Percentiles rank a stretch among this genome's conserved stretches.
phyloP scores from a whole-genome alignment of 2,329 filamentous ascomycete genomes.

The Botrytis tulipae region DNA sequence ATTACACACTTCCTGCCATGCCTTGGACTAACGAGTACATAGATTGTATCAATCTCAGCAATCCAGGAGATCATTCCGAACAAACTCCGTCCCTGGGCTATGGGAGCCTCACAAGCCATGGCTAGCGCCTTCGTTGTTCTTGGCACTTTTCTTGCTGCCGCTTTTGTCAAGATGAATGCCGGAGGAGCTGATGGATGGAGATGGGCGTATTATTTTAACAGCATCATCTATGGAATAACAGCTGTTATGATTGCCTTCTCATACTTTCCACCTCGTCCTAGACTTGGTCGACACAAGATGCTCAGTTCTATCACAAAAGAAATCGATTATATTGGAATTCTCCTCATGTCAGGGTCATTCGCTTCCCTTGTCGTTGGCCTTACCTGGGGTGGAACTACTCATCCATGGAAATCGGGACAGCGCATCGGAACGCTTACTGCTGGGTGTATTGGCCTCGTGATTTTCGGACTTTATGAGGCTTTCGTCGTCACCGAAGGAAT shows the following conservation, averaged over 20 bases:
- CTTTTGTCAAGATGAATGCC: conserved; percentile 24
- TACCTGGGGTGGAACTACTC: conserved; percentile 58
- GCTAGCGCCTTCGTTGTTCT: conserved; percentile 27
- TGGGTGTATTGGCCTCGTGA: conserved; percentile 40
- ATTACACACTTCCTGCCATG: not conserved
- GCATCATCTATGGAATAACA: conserved; percentile 25
- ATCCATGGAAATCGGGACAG: conserved; percentile 53
- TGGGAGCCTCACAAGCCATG: conserved; percentile 26
- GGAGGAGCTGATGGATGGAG: conserved; percentile 26
- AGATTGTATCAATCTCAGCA: conserved; percentile 26
- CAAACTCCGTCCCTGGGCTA: conserved; percentile 26
- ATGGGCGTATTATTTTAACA: conserved; percentile 30
- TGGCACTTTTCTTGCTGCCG: conserved; percentile 25
- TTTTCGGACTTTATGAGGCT: conserved; percentile 28
- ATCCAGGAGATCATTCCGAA: conserved; percentile 30
- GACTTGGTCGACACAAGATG: conserved; percentile 24
- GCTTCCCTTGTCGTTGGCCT: conserved; percentile 38
- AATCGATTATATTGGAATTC: conserved; percentile 27
- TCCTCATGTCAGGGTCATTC: conserved; percentile 25
- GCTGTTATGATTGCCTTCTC: conserved; percentile 21
- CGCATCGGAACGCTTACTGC: conserved; percentile 53
- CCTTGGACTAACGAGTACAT: not conserved
- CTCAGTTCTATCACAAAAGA: conserved; percentile 19
- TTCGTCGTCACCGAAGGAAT: conserved; percentile 30
- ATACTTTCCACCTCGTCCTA: conserved; percentile 26